These are phyloP conservation scores for Pseudogymnoascus sp. DNA, from an alignment of 2,329 filamentous ascomycete species.

Conservation along the genomic window DNA sequence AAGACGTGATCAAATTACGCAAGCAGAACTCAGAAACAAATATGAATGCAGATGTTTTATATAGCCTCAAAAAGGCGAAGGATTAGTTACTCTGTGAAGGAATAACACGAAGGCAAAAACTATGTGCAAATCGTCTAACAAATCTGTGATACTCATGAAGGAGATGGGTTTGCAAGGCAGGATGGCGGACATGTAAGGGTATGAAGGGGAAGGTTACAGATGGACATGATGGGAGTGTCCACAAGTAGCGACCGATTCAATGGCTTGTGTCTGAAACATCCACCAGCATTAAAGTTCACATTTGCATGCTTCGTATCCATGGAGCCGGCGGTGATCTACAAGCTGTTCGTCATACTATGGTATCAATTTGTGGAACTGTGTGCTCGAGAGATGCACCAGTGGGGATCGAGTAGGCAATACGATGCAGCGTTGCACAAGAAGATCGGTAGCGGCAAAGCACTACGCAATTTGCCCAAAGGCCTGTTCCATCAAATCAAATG, in stretches of 20 bases:
- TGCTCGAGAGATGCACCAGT: background rate
- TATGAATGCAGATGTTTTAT: background rate
- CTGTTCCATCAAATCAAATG: background rate
- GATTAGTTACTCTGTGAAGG: background rate
- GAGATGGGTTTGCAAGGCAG: background rate
- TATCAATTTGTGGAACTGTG: background rate
- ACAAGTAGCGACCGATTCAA: background rate
- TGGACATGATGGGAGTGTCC: background rate
- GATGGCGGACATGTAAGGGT: background rate
- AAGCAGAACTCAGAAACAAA: background rate
- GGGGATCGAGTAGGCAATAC: background rate
- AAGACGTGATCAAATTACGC: background rate
- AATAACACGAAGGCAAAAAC: no score
- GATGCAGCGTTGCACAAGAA: background rate
- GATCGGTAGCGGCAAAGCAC: background rate
- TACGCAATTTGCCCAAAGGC: background rate
- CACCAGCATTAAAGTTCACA: background rate
- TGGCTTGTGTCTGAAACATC: background rate
- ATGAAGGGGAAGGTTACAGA: background rate
- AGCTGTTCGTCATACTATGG: background rate
- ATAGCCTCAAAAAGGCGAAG: background rate
- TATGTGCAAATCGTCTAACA: no score
- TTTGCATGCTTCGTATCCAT: background rate
- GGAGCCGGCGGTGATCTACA: background rate
- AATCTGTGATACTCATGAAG: no score